These are phyloP conservation scores for Dispira parvispora DNA, from an alignment of 192 early-diverging fungal species.

Conservation along the genomic window DNA sequence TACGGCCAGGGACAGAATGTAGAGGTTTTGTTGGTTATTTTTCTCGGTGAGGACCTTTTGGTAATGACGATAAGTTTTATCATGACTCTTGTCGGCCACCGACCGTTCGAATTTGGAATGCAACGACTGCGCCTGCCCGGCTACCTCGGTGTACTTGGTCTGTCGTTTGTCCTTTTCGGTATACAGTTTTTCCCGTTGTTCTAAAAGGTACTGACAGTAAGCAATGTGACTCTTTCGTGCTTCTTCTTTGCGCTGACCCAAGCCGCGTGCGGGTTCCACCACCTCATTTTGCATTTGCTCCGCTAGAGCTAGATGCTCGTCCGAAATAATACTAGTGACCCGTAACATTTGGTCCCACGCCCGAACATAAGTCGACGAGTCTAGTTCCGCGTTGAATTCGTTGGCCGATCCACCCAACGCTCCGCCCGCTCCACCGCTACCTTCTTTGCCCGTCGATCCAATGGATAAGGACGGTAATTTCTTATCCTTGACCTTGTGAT, in stretches of 20 bases:
- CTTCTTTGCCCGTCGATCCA: neutral
- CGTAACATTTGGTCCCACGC: constrained; percentile 2
- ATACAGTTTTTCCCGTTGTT: neutral
- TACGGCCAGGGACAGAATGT: neutral
- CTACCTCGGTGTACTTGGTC: neutral
- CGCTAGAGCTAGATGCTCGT: neutral
- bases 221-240: neutral
- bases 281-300: neutral
- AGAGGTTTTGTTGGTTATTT: constrained; percentile 1
- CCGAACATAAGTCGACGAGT: neutral
- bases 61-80: neutral
- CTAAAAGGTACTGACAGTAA: neutral
- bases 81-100: neutral
- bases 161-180: constrained; percentile 5
- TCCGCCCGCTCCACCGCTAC: neutral
- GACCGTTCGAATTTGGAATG: neutral
- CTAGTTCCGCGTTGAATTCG: constrained; percentile 2
- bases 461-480: neutral
- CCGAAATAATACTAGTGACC: neutral
- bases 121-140: neutral
- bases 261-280: neutral
- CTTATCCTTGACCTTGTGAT: constrained; percentile 8
- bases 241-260: neutral
- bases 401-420: neutral
- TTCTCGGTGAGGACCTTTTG: neutral